Base-by-base conservation (phyloP, 2,329 filamentous ascomycete species). In the Gliomastix tumulicola region DNA sequence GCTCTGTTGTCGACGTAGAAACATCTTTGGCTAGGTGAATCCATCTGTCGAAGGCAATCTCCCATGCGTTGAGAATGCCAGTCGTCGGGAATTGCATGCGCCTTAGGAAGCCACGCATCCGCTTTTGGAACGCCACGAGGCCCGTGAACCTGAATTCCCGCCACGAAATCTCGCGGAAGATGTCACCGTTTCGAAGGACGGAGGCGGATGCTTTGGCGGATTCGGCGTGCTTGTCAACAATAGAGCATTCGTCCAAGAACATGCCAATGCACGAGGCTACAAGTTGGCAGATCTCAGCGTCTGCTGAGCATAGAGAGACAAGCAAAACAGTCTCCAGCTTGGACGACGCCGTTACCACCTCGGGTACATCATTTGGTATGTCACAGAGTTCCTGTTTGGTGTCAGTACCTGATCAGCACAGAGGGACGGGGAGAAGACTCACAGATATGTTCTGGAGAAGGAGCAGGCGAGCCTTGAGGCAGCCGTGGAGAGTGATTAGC, bases 51-150 rank as follows among this genome's bases (percentile, higher is more conserved):
- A 84, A 83, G 2, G 77, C 76, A 15, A 66, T 64, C 46, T 82
- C 77, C 80, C 80, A 84, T 4, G 80, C 79, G 38, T 72, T 69
- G 20, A 84, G 57, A 36, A 84, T 82, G n/a, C 78, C 79, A n/a
- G 65, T 62, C 10, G 76, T 80, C 16, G 80, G 80, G 44, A 71
- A 72, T 34, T 74, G 68, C 61, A 83, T 74, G 33, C 70, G 70
- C 18, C 76, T 65, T 17, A 84, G 53, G 21, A 83, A 64, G 11
- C 68, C 66, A 31, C 79, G 69, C 21, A 79, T 67, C 28, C 79
- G 68, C 49, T 82, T 83, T 45, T 84, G 80, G 48, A 84, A 84
- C 3, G 79, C 80, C 10, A 84, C 80, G 7, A 82, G 57, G 2
- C 80, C 80, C 7, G 80, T 84, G 47, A 84, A 80, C 20, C 76